Base-by-base conservation (phyloP, 805 yeast genomes). In the Pichia occidentalis region DNA sequence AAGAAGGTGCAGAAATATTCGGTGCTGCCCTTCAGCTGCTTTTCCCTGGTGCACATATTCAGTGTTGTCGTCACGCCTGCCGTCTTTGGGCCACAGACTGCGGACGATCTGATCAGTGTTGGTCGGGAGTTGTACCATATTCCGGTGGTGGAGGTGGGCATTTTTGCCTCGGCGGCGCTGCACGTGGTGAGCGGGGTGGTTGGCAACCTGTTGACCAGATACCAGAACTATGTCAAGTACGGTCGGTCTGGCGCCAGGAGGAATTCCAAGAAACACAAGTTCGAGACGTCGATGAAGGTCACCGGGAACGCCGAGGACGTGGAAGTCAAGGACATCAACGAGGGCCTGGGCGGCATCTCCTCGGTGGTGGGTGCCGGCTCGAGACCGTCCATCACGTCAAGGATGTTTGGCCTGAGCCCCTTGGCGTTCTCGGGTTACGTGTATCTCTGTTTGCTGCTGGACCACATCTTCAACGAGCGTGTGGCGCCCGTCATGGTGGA, bases 341-440 rank as follows among this genome's bases (percentile, higher is more conserved):
- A 67, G 35, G 85, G 85, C 0, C 57, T 79, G n/a, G 80, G 80
- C 6, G 85, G 85, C 1, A 61, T 79, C 29, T 57, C 71, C 2
- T 63, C 74, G n/a, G 43, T 75, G 8, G 46, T 77, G 12, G 84
- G 84, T 0, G 52, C 74, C 16, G 83, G 82, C 1, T 59, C 70
- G 19, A 64, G 69, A 43, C 65, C 60, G 42, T 68, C 79, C 5
- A 53, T 65, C 39, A 63, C 71, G 5, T 64, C 66, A 13, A 57
- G 64, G 33, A 51, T 48, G 26, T 51, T 72, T 9, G 80, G 80
- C 0, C 43, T 72, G 5, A 60, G 82, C 2, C 85, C 86, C 3
- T 54, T 77, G 16, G 64, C 74, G 17, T 67, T 78, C 37, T 64
- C 80, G 3, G 92, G 92, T 0, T 75, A 74, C 50, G 29, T 73